Percentiles rank a stretch among this genome's conserved stretches.
phyloP scores from a whole-genome alignment of 208 protist genomes.

The Leishmania tarentolae region DNA sequence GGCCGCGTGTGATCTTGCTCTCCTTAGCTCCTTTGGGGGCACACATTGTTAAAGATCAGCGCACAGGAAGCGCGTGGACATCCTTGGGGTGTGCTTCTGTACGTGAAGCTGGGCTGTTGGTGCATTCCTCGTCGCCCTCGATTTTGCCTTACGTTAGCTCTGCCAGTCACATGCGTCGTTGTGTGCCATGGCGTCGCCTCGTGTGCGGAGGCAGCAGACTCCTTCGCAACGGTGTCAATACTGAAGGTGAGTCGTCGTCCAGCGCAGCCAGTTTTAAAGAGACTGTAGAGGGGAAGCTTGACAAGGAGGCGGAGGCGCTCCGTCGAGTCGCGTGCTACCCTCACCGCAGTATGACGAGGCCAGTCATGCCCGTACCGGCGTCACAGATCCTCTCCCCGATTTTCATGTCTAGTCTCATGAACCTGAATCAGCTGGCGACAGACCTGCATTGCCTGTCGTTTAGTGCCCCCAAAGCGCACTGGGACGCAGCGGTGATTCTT shows the following conservation, averaged over 20 bases:
- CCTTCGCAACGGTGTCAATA: background rate
- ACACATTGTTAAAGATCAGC: background rate
- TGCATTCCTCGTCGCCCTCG: background rate
- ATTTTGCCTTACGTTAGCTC: too few relatives aligned
- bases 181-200: constrained; percentile 5
- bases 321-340: constrained; percentile 75
- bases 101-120: background rate
- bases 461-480: constrained; percentile 82
- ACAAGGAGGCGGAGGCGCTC: constrained; percentile 63
- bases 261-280: constrained; percentile 51
- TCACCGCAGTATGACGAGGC: constrained; percentile 76
- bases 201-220: constrained; percentile 9
- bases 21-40: background rate
- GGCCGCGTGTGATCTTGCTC: background rate
- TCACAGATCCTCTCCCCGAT: constrained; percentile 36
- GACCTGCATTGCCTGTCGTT: constrained; percentile 83
- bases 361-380: constrained; percentile 46
- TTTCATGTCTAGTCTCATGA: constrained; percentile 64
- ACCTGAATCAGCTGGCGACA: constrained; percentile 55
- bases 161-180: constrained; percentile 1
- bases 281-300: constrained; percentile 51
- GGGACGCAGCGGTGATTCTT: constrained; percentile 82
- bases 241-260: background rate
- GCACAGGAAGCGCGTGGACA: background rate
- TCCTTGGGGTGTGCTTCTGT: too few relatives aligned